These are phyloP conservation scores for Ceratobasidium sp. DNA, from an alignment of 1,284 basidiomycete genomes.

Conservation along the genomic window DNA sequence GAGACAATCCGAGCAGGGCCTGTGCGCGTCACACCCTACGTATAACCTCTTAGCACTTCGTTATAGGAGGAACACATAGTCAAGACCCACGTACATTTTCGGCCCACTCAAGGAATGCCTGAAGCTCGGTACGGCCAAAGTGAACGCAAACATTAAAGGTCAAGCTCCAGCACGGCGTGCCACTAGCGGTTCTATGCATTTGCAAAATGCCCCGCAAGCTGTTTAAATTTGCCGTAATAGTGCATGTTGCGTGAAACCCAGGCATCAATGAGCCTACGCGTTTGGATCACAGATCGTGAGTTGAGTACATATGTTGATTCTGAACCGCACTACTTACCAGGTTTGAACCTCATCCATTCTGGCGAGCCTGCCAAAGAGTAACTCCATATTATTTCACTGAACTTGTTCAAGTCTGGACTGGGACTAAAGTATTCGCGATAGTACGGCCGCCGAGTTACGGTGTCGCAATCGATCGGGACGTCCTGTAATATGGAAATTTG, in stretches of 20 bases:
- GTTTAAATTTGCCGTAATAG: slow-evolving; percentile 12
- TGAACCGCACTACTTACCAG: background rate
- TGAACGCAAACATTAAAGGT: slow-evolving; percentile 41
- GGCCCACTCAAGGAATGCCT: slow-evolving; percentile 40
- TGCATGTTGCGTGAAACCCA: slow-evolving; percentile 15
- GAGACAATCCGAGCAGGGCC: slow-evolving; percentile 17
- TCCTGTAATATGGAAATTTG: background rate
- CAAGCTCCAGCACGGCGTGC: slow-evolving; percentile 28
- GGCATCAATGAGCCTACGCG: slow-evolving; percentile 9
- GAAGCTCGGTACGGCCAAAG: slow-evolving; percentile 41
- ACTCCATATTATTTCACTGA: slow-evolving; percentile 20
- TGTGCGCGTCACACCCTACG: slow-evolving; percentile 10
- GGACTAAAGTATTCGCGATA: slow-evolving; percentile 29
- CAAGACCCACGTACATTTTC: slow-evolving; percentile 24
- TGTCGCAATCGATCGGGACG: slow-evolving; percentile 23
- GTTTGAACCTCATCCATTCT: slow-evolving; percentile 30
- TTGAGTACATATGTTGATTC: background rate
- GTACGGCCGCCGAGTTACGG: slow-evolving; percentile 27
- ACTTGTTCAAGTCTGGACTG: slow-evolving; percentile 7
- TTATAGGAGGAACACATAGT: no score
- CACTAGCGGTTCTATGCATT: background rate
- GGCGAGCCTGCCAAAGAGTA: slow-evolving; percentile 6
- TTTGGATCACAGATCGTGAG: background rate
- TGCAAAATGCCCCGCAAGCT: background rate
- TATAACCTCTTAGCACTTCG: background rate